Evolutionary conservation across 257 asterid species (phyloP), one percentile per base, ranked within the genome.

Genomic region (Ajuga chamaepitys): DNA sequence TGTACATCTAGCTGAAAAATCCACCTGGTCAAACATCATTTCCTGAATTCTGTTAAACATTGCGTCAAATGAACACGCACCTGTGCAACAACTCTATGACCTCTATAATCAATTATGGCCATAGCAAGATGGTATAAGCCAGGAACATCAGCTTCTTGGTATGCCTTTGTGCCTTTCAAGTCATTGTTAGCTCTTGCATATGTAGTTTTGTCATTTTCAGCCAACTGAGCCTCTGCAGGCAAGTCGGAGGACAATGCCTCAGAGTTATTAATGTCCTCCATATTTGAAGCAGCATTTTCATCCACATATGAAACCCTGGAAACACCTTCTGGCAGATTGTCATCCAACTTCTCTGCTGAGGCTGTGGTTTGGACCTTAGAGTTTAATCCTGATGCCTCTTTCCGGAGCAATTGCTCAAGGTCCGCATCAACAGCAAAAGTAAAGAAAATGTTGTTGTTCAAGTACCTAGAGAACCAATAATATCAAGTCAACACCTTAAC

Each of bases 21-120:
- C 20, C 9, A 53, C 11, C 34, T 30, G 14, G 66, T 18, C 42
- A 22, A 41, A 18, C 44, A 71, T 3, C 45, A 64, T 34, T 56
- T 37, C 28, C 38, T 16, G 9, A 53, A 73, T 14, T 72, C 2
- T 26, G 20, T 41, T 40, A 40, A 61, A 44, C 4, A 44, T 41
- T n/a, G n/a, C n/a, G n/a, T n/a, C n/a, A n/a, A n/a, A n/a, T n/a
- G n/a, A n/a, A 74, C 5, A 75, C 42, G 22, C 70, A 94, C 99
- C 98, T 94, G 99, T 11, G 99, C 99, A 24, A 94, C 93, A 55
- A 94, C 95, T 71, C 99, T 84, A 68, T 90, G 96, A 62, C 99
- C 99, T 82, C 95, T 86, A 73, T 90, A 94, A 81, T 94, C 99
- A 68, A 94, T 86, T 64, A 90, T 88, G 53, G 95, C 93, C 97